Evolutionary conservation across 2,329 filamentous ascomycete genomes (phyloP).

Genomic region (Thielaviopsis populi): DNA sequence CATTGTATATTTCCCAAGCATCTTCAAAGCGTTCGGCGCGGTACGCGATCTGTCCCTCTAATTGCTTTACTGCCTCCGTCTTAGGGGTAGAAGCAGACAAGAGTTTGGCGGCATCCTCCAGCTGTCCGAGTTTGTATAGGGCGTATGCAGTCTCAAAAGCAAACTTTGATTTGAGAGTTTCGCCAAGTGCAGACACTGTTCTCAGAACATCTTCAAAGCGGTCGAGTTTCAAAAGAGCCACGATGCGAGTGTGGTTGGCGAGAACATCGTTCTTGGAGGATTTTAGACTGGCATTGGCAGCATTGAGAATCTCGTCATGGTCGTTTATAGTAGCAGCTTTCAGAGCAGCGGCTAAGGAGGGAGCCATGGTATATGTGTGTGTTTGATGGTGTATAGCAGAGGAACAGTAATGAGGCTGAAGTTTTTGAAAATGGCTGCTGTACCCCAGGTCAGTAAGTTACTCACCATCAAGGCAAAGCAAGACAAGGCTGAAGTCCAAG

Average conservation of each 20-base stretch:
- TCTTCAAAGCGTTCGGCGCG: constrained; percentile 57
- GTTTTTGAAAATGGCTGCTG: neutral
- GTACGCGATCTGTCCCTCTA: constrained; percentile 56
- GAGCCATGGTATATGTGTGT: constrained; percentile 1
- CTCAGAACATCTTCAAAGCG: constrained; percentile 64
- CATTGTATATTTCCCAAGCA: constrained; percentile 47
- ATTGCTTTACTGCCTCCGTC: constrained; percentile 33
- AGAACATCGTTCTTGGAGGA: constrained; percentile 42
- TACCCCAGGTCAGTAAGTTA: neutral
- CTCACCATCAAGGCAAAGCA: neutral
- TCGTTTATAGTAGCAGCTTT: constrained; percentile 45
- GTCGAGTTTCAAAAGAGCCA: constrained; percentile 68
- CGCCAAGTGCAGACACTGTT: constrained; percentile 48
- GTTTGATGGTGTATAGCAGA: neutral
- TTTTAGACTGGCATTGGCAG: constrained; percentile 46
- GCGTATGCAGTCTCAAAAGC: constrained; percentile 62
- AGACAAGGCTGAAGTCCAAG: neutral
- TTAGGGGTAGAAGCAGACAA: neutral
- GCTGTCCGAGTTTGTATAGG: constrained; percentile 63
- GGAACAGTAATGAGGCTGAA: neutral
- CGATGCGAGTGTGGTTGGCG: constrained; percentile 53
- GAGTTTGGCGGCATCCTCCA: constrained; percentile 40
- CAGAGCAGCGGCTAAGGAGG: constrained; percentile 35
- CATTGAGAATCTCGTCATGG: constrained; percentile 56
- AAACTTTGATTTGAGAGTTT: constrained; percentile 44